Conservation (phyloP, 768 basidiomycete genomes). For the Pisolithus microcarpus region DNA sequence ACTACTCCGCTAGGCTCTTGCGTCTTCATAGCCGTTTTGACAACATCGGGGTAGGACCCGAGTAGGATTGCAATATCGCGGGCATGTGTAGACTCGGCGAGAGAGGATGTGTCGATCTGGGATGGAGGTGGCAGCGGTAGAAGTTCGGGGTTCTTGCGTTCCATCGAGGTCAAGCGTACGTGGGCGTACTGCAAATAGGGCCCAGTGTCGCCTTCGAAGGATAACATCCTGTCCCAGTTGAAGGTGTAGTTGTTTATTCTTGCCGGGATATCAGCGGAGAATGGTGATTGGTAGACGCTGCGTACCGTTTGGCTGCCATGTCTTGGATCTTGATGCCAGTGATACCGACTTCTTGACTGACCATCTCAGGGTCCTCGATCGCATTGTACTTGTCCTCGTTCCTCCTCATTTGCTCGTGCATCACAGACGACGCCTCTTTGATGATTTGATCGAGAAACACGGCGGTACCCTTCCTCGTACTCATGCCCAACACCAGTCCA, state of each 20-base stretch:
- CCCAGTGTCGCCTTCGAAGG: slow-evolving; percentile 93
- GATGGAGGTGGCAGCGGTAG: slow-evolving; percentile 64
- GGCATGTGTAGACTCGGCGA: slow-evolving; percentile 63
- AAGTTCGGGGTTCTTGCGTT: slow-evolving; percentile 85
- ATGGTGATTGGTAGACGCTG: background rate
- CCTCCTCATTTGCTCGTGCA: slow-evolving; percentile 95
- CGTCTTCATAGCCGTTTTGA: slow-evolving; percentile 75
- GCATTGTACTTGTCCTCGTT: slow-evolving; percentile 90
- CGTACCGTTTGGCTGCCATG: slow-evolving; percentile 87
- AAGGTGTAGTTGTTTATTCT: slow-evolving; percentile 94
- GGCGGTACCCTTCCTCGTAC: slow-evolving; percentile 85
- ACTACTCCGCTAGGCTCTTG: slow-evolving; percentile 90
- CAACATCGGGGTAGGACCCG: slow-evolving; percentile 86
- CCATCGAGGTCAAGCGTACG: slow-evolving; percentile 85
- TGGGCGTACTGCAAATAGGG: slow-evolving; percentile 97
- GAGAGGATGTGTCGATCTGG: slow-evolving; percentile 61
- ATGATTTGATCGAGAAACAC: slow-evolving; percentile 94
- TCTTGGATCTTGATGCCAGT: slow-evolving; percentile 97
- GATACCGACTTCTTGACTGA: slow-evolving; percentile 80
- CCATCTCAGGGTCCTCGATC: slow-evolving; percentile 79
- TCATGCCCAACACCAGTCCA: slow-evolving; percentile 92
- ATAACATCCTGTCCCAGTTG: slow-evolving; percentile 89
- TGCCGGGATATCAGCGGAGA: slow-evolving; percentile 22
- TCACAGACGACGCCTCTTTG: slow-evolving; percentile 76
- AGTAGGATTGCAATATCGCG: slow-evolving; percentile 84